A percentile compares a stretch with the other conserved stretches of the same genome.
Conservation (phyloP, 1,284 basidiomycete species). For the Schizophyllum commune region DNA sequence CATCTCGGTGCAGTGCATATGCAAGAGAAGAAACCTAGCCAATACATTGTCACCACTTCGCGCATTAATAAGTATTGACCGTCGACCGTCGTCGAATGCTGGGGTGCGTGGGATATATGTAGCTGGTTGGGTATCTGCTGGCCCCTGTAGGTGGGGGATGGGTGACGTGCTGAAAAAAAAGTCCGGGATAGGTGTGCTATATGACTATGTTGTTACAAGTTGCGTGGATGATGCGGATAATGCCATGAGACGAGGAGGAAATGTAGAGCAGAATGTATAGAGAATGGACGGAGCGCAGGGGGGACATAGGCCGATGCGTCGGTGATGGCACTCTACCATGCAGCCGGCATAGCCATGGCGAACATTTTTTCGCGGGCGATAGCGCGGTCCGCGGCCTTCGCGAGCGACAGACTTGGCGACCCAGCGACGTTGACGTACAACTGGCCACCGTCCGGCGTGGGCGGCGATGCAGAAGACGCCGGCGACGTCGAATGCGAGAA, state of each 20-base stretch:
- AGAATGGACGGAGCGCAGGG: neutral
- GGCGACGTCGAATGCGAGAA: constrained; percentile 26
- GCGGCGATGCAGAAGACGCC: constrained; percentile 28
- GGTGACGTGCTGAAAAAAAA: neutral
- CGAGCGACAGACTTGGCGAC: constrained; percentile 20
- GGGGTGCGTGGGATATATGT: neutral
- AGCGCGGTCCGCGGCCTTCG: constrained; percentile 18
- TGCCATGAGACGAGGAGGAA: neutral
- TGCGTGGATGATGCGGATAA: neutral
- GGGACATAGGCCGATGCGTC: constrained; percentile 3
- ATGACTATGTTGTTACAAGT: neutral
- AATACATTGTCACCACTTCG: neutral
- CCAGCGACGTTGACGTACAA: constrained; percentile 22
- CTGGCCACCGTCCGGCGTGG: constrained; percentile 25
- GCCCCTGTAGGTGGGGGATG: constrained; percentile 4
- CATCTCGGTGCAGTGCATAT: neutral
- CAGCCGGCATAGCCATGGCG: constrained; percentile 28
- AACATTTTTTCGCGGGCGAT: constrained; percentile 30
- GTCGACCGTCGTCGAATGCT: neutral
- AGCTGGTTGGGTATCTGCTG: constrained; percentile 3
- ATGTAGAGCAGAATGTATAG: neutral
- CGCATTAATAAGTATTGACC: neutral
- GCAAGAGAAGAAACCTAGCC: neutral
- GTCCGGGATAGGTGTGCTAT: neutral
- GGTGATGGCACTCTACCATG: constrained; percentile 26